A percentile compares a stretch with the other conserved stretches of the same genome.
Evolutionary conservation across 1,284 basidiomycete genomes (phyloP).

Genomic region (Caloboletus firmus): DNA sequence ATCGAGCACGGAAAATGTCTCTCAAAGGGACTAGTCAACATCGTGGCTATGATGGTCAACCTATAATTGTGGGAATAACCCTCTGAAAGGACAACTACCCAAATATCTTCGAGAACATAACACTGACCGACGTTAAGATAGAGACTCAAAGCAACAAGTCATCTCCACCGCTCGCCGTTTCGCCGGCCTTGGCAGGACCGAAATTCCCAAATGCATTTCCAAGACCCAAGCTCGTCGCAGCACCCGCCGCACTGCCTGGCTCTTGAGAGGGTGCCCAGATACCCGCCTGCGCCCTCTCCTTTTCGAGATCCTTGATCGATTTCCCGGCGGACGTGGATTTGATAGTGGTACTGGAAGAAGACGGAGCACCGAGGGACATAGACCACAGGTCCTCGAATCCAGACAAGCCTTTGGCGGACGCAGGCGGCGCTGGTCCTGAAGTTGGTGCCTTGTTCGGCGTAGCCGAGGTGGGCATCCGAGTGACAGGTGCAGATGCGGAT

Average conservation of each 20-base stretch:
- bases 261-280: conserved; percentile 67
- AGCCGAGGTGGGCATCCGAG: conserved; percentile 7
- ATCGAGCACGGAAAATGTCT: background rate
- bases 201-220: conserved; percentile 51
- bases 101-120: background rate
- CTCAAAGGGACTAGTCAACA: background rate
- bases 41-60: background rate
- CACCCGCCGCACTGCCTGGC: conserved; percentile 17
- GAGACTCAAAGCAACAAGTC: conserved; percentile 50
- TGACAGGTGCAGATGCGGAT: conserved; percentile 7
- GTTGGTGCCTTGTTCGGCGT: conserved; percentile 20
- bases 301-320: conserved; percentile 85
- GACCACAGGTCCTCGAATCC: conserved; percentile 92
- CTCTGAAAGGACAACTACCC: background rate
- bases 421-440: conserved; percentile 24
- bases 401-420: conserved; percentile 37
- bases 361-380: conserved; percentile 66
- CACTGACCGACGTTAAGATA: background rate
- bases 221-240: conserved; percentile 26
- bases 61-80: conserved; percentile 10
- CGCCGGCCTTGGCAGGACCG: conserved; percentile 26
- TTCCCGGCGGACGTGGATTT: conserved; percentile 47
- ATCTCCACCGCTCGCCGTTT: conserved; percentile 40
- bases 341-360: conserved; percentile 23
- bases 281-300: conserved; percentile 76